Evolutionary conservation across 2,329 filamentous ascomycete genomes (phyloP).

Genomic region (Fusarium concolor): DNA sequence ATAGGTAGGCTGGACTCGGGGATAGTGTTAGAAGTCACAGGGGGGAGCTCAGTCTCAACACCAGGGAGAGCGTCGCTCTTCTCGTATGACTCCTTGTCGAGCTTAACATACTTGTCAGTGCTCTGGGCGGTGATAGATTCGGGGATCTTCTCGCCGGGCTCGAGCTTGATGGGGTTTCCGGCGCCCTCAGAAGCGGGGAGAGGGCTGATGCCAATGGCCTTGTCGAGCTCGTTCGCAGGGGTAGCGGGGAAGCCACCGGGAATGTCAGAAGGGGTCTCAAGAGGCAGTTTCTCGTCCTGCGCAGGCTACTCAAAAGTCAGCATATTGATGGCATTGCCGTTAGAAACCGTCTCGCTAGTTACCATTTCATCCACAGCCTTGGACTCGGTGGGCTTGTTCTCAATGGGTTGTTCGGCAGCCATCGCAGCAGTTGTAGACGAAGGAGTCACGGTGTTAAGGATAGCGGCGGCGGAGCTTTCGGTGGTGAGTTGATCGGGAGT

Average conservation of each 20-base stretch:
- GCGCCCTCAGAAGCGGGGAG: conserved; percentile 71
- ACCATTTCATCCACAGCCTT: conserved; percentile 42
- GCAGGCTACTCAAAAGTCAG: conserved; percentile 31
- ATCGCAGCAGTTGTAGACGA: conserved; percentile 77
- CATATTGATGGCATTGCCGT: conserved; percentile 15
- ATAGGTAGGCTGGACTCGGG: conserved; percentile 87
- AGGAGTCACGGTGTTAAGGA: conserved; percentile 76
- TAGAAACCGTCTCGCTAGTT: conserved; percentile 25
- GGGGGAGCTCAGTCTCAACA: conserved; percentile 63
- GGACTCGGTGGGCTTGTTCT: conserved; percentile 46
- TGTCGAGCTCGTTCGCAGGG: conserved; percentile 65
- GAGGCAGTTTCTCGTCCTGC: conserved; percentile 47
- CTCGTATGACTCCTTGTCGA: conserved; percentile 89
- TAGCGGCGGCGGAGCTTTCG: conserved; percentile 59
- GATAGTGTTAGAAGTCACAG: conserved; percentile 73
- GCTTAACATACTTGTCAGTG: conserved; percentile 76
- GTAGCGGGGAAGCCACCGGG: conserved; percentile 72
- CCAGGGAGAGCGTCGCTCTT: conserved; percentile 75
- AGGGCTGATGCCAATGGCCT: conserved; percentile 69
- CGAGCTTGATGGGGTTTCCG: conserved; percentile 83
- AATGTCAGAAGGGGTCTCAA: conserved; percentile 51
- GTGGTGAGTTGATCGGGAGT: conserved; percentile 75
- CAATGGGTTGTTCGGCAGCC: conserved; percentile 69
- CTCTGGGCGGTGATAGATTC: conserved; percentile 75
- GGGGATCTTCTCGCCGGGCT: conserved; percentile 85